Evolutionary conservation across 441 rosid genomes (phyloP), one percentile per base, ranked within the genome.

Genomic region (Euphorbia celastroides): DNA sequence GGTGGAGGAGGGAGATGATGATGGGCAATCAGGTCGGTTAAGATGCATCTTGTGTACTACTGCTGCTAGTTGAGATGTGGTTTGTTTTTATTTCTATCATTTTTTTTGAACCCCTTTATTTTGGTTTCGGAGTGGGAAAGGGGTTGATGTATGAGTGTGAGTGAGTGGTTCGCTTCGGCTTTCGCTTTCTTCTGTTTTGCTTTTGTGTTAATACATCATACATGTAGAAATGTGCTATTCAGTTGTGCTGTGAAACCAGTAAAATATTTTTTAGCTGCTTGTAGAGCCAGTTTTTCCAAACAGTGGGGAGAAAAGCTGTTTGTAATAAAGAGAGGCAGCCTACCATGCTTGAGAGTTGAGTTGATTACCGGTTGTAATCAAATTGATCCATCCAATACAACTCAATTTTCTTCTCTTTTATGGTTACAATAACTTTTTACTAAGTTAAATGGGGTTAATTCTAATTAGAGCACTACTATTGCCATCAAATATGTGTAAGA

Each of bases 41-140:
- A 88, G 98, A 48, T 95, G 99, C 78, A 95, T 87, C 65, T 78
- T 95, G 75, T 95, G 99, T 75, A 92, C 99, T 67, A 95, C 98
- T 22, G 99, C 97, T 5, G 85, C 95, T 25, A 77, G 76, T 81
- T 85, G 86, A 85, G 75, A 60, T 71, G 62, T 32, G 30, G 51
- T 57, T 2, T 2, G n/a, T n/a, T 51, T 16, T 57, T 23, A 22
- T 5, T 28, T 25, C 25, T 44, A 3, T 38, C 12, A 3, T n/a
- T n/a, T n/a, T n/a, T n/a, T n/a, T n/a, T n/a, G n/a, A n/a, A n/a
- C n/a, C n/a, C n/a, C n/a, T n/a, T n/a, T n/a, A n/a, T n/a, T n/a
- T n/a, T n/a, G n/a, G n/a, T n/a, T n/a, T n/a, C n/a, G n/a, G n/a
- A n/a, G n/a, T n/a, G n/a, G n/a, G n/a, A n/a, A n/a, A n/a, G n/a